Evolutionary conservation across 352 stramenopile species (phyloP).

Genomic region (Phytophthora sp.): DNA sequence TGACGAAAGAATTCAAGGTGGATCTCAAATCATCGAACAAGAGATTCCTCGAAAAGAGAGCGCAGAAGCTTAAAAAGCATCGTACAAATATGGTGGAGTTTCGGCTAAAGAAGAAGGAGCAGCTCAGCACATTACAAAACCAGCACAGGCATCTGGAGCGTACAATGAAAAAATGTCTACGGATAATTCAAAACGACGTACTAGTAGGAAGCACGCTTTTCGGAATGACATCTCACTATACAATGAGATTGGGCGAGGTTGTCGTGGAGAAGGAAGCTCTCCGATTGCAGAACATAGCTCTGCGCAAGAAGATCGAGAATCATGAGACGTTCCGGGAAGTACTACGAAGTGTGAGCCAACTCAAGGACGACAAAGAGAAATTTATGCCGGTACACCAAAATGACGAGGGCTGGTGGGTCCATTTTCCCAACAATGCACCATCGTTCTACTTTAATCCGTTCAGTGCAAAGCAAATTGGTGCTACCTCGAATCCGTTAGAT

Average conservation of each 20-base stretch:
- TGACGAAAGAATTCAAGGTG: not conserved
- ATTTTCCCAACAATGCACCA: not conserved
- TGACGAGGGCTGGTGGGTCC: slow-evolving; percentile 8
- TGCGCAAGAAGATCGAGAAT: slow-evolving; percentile 12
- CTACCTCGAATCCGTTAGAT: not conserved
- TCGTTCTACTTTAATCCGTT: slow-evolving; percentile 11
- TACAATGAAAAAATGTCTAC: not conserved
- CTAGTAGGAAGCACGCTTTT: too few species aligned
- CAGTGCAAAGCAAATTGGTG: not conserved
- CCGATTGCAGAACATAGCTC: slow-evolving; percentile 22
- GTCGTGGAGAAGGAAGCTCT: slow-evolving; percentile 34
- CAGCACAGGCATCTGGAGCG: not conserved
- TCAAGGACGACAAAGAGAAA: not conserved
- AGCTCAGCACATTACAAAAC: not conserved
- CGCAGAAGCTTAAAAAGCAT: not conserved
- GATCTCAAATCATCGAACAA: not conserved
- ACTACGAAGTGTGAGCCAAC: not conserved
- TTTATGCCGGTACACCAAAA: slow-evolving; percentile 3
- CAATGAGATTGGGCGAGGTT: slow-evolving; percentile 8
- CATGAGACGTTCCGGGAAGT: not conserved
- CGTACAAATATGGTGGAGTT: slow-evolving; percentile 2
- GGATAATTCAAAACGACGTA: not conserved
- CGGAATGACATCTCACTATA: too few species aligned
- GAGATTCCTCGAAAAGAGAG: not conserved
- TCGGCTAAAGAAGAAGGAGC: slow-evolving; percentile 4